Base-by-base conservation (phyloP, 768 basidiomycete species). In the Vararia minispora region DNA sequence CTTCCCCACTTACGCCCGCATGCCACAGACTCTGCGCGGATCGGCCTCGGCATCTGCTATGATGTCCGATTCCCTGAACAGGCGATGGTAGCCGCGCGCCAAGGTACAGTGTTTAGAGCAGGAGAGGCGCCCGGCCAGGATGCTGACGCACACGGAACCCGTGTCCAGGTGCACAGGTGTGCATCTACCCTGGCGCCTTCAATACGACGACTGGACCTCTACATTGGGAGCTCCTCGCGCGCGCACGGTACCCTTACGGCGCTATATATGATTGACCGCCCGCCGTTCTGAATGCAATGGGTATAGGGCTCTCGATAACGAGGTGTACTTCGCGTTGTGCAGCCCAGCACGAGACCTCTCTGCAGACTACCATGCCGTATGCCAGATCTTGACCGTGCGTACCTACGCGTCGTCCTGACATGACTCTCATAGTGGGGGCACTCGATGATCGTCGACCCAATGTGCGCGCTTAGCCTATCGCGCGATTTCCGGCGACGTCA, bases 41-140 rank as follows among this genome's bases (percentile, higher is more conserved):
- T 99, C 45, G 95, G 94, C 7, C 67, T 98, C 17, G 94, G 91
- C 0, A 90, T 99, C 43, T 99, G 94, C 58, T 98, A 97, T 53
- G 94, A 98, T 54, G 71, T 97, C 18, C 76, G 90, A 26, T 92
- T 92, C 68, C 91, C 94, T 0, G 95, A 99, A 59, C 66, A 94
- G 52, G 79, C 91, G 4, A 86, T 85, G 76, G 82, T 87, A 35
- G 76, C 85, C 30, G 90, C 94, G 27, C 76, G 94, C 32, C 64
- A 76, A 71, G 91, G 90, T 78, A 33, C 25, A n/a, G n/a, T n/a
- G n/a, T n/a, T n/a, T n/a, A n/a, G n/a, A n/a, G n/a, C n/a, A n/a
- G n/a, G n/a, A n/a, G n/a, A n/a, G n/a, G n/a, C n/a, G 66, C 16
- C 28, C 18, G 27, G 29, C 5, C 11, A 7, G 33, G 12, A 29